Percentiles rank a stretch among this genome's conserved stretches.
Evolutionary conservation across 768 basidiomycete genomes (phyloP).

Genomic region (Hericium erinaceus): DNA sequence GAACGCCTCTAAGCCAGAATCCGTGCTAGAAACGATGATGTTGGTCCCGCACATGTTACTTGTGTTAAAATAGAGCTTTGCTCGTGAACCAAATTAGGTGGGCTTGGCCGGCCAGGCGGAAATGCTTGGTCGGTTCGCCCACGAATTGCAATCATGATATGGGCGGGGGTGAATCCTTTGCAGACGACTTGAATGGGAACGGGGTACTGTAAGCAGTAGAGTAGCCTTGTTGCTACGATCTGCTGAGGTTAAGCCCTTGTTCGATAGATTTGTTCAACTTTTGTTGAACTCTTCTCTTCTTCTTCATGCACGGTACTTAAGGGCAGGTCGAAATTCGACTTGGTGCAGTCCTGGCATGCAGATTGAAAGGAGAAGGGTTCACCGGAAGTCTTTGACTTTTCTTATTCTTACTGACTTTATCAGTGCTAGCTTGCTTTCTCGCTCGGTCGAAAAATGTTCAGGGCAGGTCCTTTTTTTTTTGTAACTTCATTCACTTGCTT

Average conservation of each 20-base stretch:
- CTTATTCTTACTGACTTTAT: too few species aligned
- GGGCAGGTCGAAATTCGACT: too few species aligned
- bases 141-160: slow-evolving; percentile 57
- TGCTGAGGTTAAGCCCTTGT: slow-evolving; percentile 68
- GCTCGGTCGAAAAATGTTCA: slow-evolving; percentile 22
- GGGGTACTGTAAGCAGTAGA: slow-evolving; percentile 71
- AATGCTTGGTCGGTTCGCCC: slow-evolving; percentile 43
- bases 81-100: slow-evolving; percentile 60
- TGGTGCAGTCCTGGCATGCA: too few species aligned
- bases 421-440: too few species aligned
- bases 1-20: slow-evolving; percentile 80
- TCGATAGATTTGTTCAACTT: slow-evolving; percentile 59
- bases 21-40: slow-evolving; percentile 68
- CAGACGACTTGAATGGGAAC: slow-evolving; percentile 71
- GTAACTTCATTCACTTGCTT: too few species aligned
- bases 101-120: slow-evolving; percentile 40
- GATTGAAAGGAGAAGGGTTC: too few species aligned
- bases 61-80: slow-evolving; percentile 61
- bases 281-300: slow-evolving; percentile 33
- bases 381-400: too few species aligned
- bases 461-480: slow-evolving; percentile 25
- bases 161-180: slow-evolving; percentile 68
- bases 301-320: slow-evolving; percentile 12
- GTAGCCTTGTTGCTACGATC: slow-evolving; percentile 75
- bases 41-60: slow-evolving; percentile 58